Percentiles rank a stretch among this genome's conserved stretches.
Conservation (phyloP, 2,329 filamentous ascomycete species). For the Colletotrichum paranaense region DNA sequence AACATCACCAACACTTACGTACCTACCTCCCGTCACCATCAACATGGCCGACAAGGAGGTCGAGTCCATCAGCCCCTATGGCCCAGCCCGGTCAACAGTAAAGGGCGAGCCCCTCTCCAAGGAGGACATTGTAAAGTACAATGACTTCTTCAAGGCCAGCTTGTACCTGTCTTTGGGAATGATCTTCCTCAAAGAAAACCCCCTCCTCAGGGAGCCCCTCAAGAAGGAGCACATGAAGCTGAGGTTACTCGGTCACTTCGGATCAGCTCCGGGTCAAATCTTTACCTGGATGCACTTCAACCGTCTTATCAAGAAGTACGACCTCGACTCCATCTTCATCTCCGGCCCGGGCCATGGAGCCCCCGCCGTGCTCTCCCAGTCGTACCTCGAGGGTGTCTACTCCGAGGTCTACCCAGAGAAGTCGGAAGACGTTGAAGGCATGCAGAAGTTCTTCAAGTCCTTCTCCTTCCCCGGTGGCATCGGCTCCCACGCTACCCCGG, state of each 20-base stretch:
- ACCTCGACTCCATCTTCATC: slow-evolving; percentile 78
- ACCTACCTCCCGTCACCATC: slow-evolving; percentile 11
- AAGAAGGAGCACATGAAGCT: slow-evolving; percentile 78
- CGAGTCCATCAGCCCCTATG: slow-evolving; percentile 72
- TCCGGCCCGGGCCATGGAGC: slow-evolving; percentile 84
- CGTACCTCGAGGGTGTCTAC: slow-evolving; percentile 82
- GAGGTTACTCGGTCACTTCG: slow-evolving; percentile 81
- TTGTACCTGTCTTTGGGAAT: slow-evolving; percentile 82
- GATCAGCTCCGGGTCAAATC: slow-evolving; percentile 82
- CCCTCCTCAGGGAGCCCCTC: slow-evolving; percentile 76
- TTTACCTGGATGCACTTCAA: slow-evolving; percentile 89
- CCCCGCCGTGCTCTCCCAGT: slow-evolving; percentile 79
- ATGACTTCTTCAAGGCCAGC: slow-evolving; percentile 79
- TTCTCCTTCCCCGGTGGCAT: slow-evolving; percentile 87
- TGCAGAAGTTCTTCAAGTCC: slow-evolving; percentile 83
- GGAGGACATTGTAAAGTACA: slow-evolving; percentile 75
- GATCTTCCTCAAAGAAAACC: slow-evolving; percentile 82
- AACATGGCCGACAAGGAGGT: slow-evolving; percentile 47
- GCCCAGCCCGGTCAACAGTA: slow-evolving; percentile 73
- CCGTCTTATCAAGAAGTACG: slow-evolving; percentile 83
- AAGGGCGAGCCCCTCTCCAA: slow-evolving; percentile 69
- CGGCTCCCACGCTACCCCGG: slow-evolving; percentile 81
- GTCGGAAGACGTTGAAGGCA: slow-evolving; percentile 73
- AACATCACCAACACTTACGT: neutral
- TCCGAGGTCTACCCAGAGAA: slow-evolving; percentile 82